Percentiles rank a stretch among this genome's conserved stretches.
These are phyloP conservation scores for Pichia manshurica DNA, from an alignment of 805 yeast genomes.

Conservation along the genomic window DNA sequence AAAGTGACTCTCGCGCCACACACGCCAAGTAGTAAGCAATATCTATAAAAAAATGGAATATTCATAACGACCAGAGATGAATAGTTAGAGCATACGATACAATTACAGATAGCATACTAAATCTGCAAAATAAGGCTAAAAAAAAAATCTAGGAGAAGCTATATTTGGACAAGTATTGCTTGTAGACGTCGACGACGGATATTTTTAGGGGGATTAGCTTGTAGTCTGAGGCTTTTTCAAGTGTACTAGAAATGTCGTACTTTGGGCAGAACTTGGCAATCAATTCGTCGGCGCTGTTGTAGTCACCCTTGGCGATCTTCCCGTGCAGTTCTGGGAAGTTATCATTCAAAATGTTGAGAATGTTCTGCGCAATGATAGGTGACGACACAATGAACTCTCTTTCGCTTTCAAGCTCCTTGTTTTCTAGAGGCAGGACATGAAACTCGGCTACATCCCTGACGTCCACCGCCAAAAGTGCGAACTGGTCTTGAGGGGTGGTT, in stretches of 20 bases:
- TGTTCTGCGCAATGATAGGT: constrained; percentile 26
- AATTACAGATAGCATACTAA: no score
- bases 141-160: no score
- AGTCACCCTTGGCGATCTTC: constrained; percentile 42
- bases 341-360: constrained; percentile 32
- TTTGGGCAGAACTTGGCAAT: not conserved
- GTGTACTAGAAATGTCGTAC: not conserved
- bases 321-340: constrained; percentile 36
- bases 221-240: not conserved
- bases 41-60: no score
- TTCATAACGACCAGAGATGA: no score
- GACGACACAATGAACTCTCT: constrained; percentile 29
- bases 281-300: constrained; percentile 15
- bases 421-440: constrained; percentile 46
- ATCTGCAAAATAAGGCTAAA: no score
- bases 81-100: no score
- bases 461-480: constrained; percentile 34
- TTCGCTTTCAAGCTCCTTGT: constrained; percentile 29
- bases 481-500: constrained; percentile 28
- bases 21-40: no score
- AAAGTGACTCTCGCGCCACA: no score
- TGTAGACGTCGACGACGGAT: not conserved
- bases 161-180: not conserved
- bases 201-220: not conserved
- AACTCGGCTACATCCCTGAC: constrained; percentile 61